Conservation (phyloP, 1,284 basidiomycete genomes). For the Ustilago bromivora region DNA sequence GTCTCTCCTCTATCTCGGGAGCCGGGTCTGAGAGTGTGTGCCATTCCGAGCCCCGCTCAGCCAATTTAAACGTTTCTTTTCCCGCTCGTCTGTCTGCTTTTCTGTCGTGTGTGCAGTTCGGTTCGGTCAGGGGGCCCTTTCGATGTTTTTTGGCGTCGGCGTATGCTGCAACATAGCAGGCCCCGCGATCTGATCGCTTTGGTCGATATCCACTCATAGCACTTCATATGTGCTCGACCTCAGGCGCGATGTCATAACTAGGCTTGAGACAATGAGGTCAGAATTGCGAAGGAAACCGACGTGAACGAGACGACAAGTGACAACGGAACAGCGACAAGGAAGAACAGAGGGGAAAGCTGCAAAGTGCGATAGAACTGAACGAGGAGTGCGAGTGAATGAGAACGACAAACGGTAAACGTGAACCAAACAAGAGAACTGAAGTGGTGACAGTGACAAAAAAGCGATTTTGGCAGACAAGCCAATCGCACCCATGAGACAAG, state of each 20-base stretch:
- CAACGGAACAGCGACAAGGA: not conserved
- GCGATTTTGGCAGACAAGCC: not conserved
- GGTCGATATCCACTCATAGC: not conserved
- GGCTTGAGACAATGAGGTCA: not conserved
- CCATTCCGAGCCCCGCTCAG: not conserved
- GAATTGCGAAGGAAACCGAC: not conserved
- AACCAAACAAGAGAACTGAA: no score
- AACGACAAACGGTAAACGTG: not conserved
- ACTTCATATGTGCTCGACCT: not conserved
- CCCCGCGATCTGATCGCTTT: not conserved
- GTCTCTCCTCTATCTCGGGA: no score
- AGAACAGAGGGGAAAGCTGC: not conserved
- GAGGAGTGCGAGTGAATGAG: slow-evolving; percentile 2
- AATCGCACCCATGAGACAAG: slow-evolving; percentile 2
- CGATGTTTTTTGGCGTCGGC: not conserved
- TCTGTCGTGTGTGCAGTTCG: not conserved
- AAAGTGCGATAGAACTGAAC: slow-evolving; percentile 4
- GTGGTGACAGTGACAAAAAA: not conserved
- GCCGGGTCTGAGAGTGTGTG: not conserved
- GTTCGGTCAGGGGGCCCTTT: not conserved
- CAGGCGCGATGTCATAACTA: not conserved
- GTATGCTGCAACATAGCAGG: not conserved
- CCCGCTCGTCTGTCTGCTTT: not conserved
- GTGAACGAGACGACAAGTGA: not conserved
- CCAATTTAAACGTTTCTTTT: not conserved